Percentiles rank a stretch among this genome's conserved stretches.
These are phyloP conservation scores for Bruguiera parviflora DNA, from an alignment of 345 rosid species.

Conservation along the genomic window DNA sequence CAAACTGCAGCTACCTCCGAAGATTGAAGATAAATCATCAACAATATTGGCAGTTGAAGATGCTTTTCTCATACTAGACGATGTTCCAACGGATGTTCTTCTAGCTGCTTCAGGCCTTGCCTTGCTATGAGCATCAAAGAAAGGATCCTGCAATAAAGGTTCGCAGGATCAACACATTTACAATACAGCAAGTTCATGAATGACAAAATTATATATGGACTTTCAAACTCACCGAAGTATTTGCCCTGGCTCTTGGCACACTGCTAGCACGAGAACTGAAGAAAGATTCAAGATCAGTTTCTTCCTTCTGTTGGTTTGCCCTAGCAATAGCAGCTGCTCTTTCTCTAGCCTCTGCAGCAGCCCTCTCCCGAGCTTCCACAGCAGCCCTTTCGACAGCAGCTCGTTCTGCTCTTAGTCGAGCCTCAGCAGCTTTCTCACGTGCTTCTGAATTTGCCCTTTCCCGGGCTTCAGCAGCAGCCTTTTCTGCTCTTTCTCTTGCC, in stretches of 20 bases:
- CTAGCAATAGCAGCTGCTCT: conserved; percentile 57
- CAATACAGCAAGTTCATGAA: conserved; percentile 2
- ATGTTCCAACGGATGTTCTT: conserved; percentile 48
- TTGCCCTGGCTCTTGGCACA: conserved; percentile 82
- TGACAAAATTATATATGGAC: conserved; percentile 12
- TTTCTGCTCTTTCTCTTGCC: conserved; percentile 84
- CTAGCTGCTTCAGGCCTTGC: conserved; percentile 64
- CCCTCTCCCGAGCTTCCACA: conserved; percentile 64
- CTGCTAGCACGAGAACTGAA: conserved; percentile 80
- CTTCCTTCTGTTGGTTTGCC: conserved; percentile 55
- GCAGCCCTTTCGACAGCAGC: conserved; percentile 82
- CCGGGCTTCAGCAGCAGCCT: conserved; percentile 84
- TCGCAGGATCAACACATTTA: conserved; percentile 16
- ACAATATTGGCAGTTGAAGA: conserved; percentile 71
- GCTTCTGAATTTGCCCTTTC: conserved; percentile 60
- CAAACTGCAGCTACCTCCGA: conserved; percentile 58
- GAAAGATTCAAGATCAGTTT: conserved; percentile 81
- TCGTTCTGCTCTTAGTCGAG: conserved; percentile 61
- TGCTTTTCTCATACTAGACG: conserved; percentile 70
- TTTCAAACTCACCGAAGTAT: conserved; percentile 49
- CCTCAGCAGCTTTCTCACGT: conserved; percentile 44
- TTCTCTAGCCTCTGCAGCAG: conserved; percentile 28
- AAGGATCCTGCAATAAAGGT: conserved; percentile 56
- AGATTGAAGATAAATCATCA: conserved; percentile 82
- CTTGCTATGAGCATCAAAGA: conserved; percentile 62